Base-by-base conservation (phyloP, 2,329 filamentous ascomycete species). In the Didymella pomorum region DNA sequence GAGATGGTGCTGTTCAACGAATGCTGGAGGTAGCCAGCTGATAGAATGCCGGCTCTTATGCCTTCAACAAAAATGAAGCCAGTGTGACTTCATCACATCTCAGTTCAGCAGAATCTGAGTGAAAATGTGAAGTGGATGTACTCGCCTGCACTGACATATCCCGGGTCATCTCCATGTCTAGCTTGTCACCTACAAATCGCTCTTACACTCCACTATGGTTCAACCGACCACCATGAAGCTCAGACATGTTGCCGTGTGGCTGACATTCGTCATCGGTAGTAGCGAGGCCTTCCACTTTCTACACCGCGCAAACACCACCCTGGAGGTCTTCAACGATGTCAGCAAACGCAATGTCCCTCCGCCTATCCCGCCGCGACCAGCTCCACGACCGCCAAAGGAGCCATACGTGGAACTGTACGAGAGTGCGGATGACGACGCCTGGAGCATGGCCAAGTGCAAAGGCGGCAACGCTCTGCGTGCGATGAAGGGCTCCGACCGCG, bases 371-470 rank as follows among this genome's bases (percentile, higher is more conserved):
- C 31, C 23, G 9, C 20, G 41, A 23, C 54, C 54, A 21, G 16
- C 25, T 1, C 41, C 54, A 16, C 41, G 12, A 12, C 31, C 42
- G 7, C 20, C 53, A 2, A 23, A 16, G 9, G 42, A 46, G 16
- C 26, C 21, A 12, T 25, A 20, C 21, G 6, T 52, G n/a, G 3
- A 10, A 2, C 47, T 56, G 25, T 51, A 20, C 18, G 5, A 21
- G 9, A 56, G 31, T 23, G 47, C 54, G 10, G 51, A 37, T 21
- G 54, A 59, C 8, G 56, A 54, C 2, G 28, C 37, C 12, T 50
- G 50, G 50, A 29, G 45, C 0, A 59, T 42, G 18, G 45, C 35
- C 41, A 46, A 50, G 45, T 58, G 56, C 31, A 53, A 58, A 23
- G 56, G 50, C 25, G 29, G 23, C 6, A 46, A 45, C 41, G 54